Percentiles rank a stretch among this genome's conserved stretches.
phyloP scores from a whole-genome alignment of 2,329 filamentous ascomycete genomes.

The Talaromyces funiculosus region DNA sequence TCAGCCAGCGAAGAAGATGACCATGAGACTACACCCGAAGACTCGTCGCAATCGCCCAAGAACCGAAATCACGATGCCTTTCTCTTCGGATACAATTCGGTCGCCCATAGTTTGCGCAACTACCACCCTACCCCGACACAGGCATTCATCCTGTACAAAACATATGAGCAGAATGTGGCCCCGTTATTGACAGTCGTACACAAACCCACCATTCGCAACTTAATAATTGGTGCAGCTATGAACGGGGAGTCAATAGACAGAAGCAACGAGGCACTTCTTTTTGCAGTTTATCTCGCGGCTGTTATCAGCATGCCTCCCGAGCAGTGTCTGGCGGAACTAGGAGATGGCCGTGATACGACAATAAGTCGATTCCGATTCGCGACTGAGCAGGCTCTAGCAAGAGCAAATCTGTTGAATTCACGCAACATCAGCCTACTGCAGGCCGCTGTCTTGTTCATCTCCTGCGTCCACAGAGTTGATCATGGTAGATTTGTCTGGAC shows the following conservation, averaged over 20 bases:
- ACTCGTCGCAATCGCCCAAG: conserved; percentile 26
- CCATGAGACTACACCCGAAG: conserved; percentile 44
- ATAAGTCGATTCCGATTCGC: conserved; percentile 57
- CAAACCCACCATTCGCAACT: conserved; percentile 48
- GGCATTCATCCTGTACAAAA: conserved; percentile 51
- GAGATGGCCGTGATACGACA: conserved; percentile 46
- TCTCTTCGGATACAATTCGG: conserved; percentile 56
- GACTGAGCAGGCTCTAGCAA: conserved; percentile 58
- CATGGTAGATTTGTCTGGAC: conserved; percentile 41
- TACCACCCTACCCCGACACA: conserved; percentile 52
- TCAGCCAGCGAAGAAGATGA: conserved; percentile 51
- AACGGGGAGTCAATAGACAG: conserved; percentile 49
- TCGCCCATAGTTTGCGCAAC: conserved; percentile 49
- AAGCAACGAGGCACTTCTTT: conserved; percentile 52
- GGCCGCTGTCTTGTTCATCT: conserved; percentile 57
- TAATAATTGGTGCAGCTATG: conserved; percentile 47
- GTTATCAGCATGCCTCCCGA: conserved; percentile 40
- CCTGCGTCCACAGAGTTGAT: conserved; percentile 41
- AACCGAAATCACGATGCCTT: conserved; percentile 55
- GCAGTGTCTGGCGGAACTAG: conserved; percentile 42
- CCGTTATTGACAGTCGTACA: conserved; percentile 58
- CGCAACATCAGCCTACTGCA: conserved; percentile 59
- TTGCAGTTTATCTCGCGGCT: conserved; percentile 57
- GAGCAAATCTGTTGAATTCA: conserved; percentile 58
- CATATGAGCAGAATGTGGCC: conserved; percentile 57